Evolutionary conservation across 2,329 filamentous ascomycete genomes (phyloP), one percentile per base, ranked within the genome.

Genomic region (Hypoxylon sp.): DNA sequence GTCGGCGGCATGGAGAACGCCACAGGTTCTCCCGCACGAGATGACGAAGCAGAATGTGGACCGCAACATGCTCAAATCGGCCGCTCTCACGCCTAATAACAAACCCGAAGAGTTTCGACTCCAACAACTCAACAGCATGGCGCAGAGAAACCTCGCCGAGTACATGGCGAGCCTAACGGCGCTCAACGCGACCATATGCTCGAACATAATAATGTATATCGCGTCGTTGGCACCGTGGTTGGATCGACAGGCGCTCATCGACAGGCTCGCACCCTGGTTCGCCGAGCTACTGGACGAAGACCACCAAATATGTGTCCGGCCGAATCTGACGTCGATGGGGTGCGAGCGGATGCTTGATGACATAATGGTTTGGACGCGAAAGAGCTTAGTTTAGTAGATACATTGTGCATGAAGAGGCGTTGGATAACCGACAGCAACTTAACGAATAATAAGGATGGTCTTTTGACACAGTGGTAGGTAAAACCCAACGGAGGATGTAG

Each of bases 141-240:
- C 58, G 2, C 10, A 13, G 6, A 8, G 4, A 0, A 44, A 21
- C 13, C 31, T 68, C 5, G 13, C 2, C 29, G 32, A 6, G 8
- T 66, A 3, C 8, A 51, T 13, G 6, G 15, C 1, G 10, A n/a
- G 7, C 24, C 24, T 27, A 27, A 32, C 53, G 0, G 29, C 5
- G 3, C 39, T 42, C 8, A 21, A 11, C 6, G 10, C 44, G 0
- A 1, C n/a, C 4, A 11, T 21, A 5, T 53, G 57, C 48, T 39
- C 51, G 7, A 58, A 47, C 44, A 5, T 71, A 3, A 8, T 71
- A 7, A n/a, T 46, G 31, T 71, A 69, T n/a, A 54, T 71, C 10
- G 51, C 39, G n/a, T 55, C 66, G n/a, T 59, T 71, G n/a, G 66
- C 69, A 39, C 4, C 4, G 4, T 71, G 69, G 69, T 24, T 71